Percentiles rank a stretch among this genome's conserved stretches.
Evolutionary conservation across 352 stramenopile species (phyloP).

Genomic region (Globisporangium takayamanum): DNA sequence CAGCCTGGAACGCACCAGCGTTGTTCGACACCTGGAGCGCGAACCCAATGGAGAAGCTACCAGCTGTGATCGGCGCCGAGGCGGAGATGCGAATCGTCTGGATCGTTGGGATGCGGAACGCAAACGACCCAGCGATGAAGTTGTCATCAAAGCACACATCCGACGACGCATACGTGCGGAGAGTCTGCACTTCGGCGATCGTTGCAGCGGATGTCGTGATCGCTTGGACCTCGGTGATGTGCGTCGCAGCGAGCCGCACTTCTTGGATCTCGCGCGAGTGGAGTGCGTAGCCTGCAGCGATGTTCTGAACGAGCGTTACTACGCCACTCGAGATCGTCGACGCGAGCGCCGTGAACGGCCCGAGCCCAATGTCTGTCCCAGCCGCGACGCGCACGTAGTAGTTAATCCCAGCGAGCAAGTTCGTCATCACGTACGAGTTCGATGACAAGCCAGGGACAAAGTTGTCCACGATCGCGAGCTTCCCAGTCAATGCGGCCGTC

Average conservation of each 20-base stretch:
- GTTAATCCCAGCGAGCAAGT: constrained; percentile 51
- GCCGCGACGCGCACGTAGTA: constrained; percentile 66
- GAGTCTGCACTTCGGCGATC: constrained; percentile 69
- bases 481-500: constrained; percentile 14
- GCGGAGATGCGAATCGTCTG: constrained; percentile 65
- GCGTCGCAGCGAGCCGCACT: constrained; percentile 52
- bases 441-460: constrained; percentile 30
- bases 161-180: constrained; percentile 41
- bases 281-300: constrained; percentile 51
- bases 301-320: constrained; percentile 37
- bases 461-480: constrained; percentile 34
- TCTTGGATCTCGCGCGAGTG: constrained; percentile 60
- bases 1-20: constrained; percentile 19
- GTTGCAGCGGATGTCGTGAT: constrained; percentile 54
- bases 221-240: constrained; percentile 62
- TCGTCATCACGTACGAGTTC: constrained; percentile 36
- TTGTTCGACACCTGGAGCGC: constrained; percentile 21
- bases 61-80: constrained; percentile 35
- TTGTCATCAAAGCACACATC: constrained; percentile 34
- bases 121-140: constrained; percentile 49
- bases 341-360: constrained; percentile 28
- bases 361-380: constrained; percentile 45
- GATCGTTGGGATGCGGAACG: constrained; percentile 64
- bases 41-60: constrained; percentile 48
- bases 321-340: constrained; percentile 45